Base-by-base conservation (phyloP, 192 early-diverging fungal genomes). In the Backusella australiensis region DNA sequence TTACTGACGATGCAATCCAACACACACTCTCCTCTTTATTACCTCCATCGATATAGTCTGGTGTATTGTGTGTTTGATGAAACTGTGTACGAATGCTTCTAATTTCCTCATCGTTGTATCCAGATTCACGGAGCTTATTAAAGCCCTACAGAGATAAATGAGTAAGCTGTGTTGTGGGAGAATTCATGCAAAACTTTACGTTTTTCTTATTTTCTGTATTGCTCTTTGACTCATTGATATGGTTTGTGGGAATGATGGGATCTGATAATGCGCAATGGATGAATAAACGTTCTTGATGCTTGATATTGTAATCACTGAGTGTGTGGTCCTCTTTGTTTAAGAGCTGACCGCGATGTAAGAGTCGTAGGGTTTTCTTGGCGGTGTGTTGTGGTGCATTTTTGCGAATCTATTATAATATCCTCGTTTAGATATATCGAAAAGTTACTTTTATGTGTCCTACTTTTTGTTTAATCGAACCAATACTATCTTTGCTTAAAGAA, bases 91-190 rank as follows among this genome's bases (percentile, higher is more conserved):
- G 84, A 34, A 89, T 83, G 35, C 76, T 85, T 42, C 78, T 80
- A 53, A 89, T 86, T 46, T 89, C 88, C 56, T 88, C 86, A 19
- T 86, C 84, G 34, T 84, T 86, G 63, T 87, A 89, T n/a, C 88
- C 88, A 32, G 85, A 85, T 39, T 86, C 85, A 46, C 83, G 75
- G 34, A 89, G 63, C 26, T 85, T 82, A 75, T 89, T 85, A 52
- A 89, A 88, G 1, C 88, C 88, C 65, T 49, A 49, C n/a, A n/a
- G n/a, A 12, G 12, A 63, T 1, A 2, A 14, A 8, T 14, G 23
- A 14, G 26, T 14, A 3, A 3, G 56, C 4, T 63, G 21, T 59
- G 56, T 26, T 23, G 53, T 59, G 53, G 23, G 56, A 63, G 21
- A 63, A 29, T 63, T 63, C 56, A 63, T 63, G 56, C 56, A 63